Base-by-base conservation (phyloP, 371 early-diverging fungal genomes). In the Saksenaea vasiformis region DNA sequence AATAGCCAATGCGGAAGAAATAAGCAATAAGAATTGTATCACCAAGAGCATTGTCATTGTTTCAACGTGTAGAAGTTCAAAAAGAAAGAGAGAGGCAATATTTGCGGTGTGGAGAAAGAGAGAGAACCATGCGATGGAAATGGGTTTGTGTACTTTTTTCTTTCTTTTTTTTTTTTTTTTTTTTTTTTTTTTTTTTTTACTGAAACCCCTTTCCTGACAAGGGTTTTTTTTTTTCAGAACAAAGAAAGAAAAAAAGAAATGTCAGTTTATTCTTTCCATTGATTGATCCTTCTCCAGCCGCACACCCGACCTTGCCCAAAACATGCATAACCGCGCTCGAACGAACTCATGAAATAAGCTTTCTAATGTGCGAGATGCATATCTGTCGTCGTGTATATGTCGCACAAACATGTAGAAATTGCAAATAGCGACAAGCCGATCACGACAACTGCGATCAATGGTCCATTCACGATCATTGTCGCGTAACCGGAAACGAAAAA, bases 401-500 rank as follows among this genome's bases (percentile, higher is more conserved):
- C 92, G 87, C 51, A 93, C 85, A 77, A 95, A 93, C 26, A 85
- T 85, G 70, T 93, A 95, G 65, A 95, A 95, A 65, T 95, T 94
- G 66, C 91, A 89, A 11, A 86, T 90, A 7, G 93, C 89, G 5
- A 94, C 90, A 14, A 95, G 63, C 3, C 93, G 83, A 74, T 92
- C 93, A n/a, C 93, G 87, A 71, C 95, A 94, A 56, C 80, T 75
- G 7, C 79, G 76, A 65, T 94, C 94, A 39, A 95, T 88, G 26
- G 81, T 76, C 92, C 93, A 93, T 11, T 88, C 86, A 55, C 84
- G 78, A 38, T 73, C 67, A 24, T 87, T 80, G 2, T 89, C 84
- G 58, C 85, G 80, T 74, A 92, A 91, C 41, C 88, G 85, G 68
- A 86, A 91, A 1, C 83, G 84, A 65, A 86, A 82, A 3, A 72